Evolutionary conservation across 192 early-diverging fungal genomes (phyloP).

Genomic region (Backusella circina): DNA sequence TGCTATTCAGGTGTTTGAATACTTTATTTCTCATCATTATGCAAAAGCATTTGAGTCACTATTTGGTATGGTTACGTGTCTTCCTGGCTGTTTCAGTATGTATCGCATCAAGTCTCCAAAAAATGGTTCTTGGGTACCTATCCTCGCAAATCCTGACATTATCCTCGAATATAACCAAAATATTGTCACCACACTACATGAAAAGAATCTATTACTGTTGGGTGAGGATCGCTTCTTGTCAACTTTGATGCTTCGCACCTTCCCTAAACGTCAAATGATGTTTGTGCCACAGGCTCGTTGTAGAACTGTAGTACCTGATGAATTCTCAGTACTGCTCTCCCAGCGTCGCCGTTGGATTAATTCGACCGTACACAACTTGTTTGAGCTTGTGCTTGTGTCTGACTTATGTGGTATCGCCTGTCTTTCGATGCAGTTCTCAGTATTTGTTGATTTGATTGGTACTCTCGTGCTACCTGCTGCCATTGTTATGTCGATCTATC

Average conservation of each 20-base stretch:
- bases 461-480: constrained; percentile 71
- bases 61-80: constrained; percentile 91
- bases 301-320: constrained; percentile 79
- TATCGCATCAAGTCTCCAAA: constrained; percentile 87
- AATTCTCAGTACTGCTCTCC: constrained; percentile 77
- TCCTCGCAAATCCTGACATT: constrained; percentile 83
- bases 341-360: constrained; percentile 95
- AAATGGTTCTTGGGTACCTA: constrained; percentile 68
- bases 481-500: constrained; percentile 74
- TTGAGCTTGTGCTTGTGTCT: constrained; percentile 78
- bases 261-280: constrained; percentile 80
- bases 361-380: constrained; percentile 86
- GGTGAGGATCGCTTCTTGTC: constrained; percentile 87
- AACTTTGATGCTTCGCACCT: constrained; percentile 81
- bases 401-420: constrained; percentile 88
- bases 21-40: constrained; percentile 92
- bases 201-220: constrained; percentile 80
- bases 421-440: constrained; percentile 83
- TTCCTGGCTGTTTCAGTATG: constrained; percentile 97
- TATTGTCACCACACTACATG: constrained; percentile 71
- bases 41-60: constrained; percentile 94
- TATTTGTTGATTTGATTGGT: constrained; percentile 69
- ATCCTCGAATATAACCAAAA: constrained; percentile 77
- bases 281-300: constrained; percentile 82
- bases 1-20: constrained; percentile 96